A percentile compares a stretch with the other conserved stretches of the same genome.
Conservation (phyloP, 73 alveolate species). For the Tetrahymena elliotti region DNA sequence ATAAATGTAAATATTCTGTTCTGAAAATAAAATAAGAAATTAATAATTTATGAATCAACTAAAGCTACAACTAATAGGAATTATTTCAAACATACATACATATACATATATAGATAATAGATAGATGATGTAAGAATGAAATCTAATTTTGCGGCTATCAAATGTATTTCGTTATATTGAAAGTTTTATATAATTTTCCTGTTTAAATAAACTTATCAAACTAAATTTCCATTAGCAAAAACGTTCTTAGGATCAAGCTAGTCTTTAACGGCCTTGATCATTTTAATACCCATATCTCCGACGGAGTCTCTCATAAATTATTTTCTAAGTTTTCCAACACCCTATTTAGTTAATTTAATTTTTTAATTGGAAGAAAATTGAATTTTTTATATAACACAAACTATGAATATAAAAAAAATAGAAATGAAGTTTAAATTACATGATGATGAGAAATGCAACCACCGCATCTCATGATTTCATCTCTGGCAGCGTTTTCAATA, state of each 20-base stretch:
- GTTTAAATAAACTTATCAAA: constrained; percentile 11
- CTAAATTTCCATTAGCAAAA: constrained; percentile 54
- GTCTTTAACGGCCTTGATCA: constrained; percentile 46
- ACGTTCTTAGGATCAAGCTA: constrained; percentile 71
- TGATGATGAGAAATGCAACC: constrained; percentile 87
- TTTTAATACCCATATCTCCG: constrained; percentile 56
- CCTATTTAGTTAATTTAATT: not conserved
- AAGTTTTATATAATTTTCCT: not conserved
- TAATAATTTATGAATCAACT: no score
- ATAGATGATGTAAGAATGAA: not conserved
- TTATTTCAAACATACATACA: not conserved
- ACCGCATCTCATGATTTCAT: constrained; percentile 66
- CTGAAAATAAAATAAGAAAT: not conserved
- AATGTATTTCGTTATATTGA: not conserved
- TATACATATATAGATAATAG: no score
- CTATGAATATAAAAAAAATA: no score
- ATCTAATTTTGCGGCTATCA: not conserved
- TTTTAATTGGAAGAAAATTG: no score
- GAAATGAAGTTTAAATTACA: constrained; percentile 18
- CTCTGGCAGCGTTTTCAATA: constrained; percentile 84
- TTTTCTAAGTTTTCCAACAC: constrained; percentile 81
- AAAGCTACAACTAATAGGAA: not conserved
- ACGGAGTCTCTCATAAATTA: constrained; percentile 46
- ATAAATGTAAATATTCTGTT: not conserved
- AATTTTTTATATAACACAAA: no score